Percentiles rank a stretch among this genome's conserved stretches.
Evolutionary conservation across 23 red algal species (phyloP).

Genomic region (Gracilaria vermiculophylla): DNA sequence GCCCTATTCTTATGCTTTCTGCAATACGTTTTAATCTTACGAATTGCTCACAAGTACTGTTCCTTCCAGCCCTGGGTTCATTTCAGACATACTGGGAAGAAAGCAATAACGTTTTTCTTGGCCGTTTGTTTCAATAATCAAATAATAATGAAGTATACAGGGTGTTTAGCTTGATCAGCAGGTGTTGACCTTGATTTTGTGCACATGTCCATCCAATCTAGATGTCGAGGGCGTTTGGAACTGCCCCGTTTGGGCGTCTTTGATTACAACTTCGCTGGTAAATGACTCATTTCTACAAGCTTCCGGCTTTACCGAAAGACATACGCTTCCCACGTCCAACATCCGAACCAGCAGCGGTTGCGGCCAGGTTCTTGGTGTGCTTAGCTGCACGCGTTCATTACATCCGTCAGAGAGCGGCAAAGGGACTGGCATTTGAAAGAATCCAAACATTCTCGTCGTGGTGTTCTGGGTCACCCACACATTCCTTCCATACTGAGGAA

Average conservation of each 20-base stretch:
- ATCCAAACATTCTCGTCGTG: not conserved
- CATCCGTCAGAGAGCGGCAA: not conserved
- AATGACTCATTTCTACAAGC: conserved; percentile 9
- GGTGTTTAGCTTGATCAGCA: no score
- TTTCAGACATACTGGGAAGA: no score
- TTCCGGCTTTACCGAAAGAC: not conserved
- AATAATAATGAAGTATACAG: no score
- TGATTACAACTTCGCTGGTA: not conserved
- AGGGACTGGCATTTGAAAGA: not conserved
- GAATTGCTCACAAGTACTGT: no score
- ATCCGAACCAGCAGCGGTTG: not conserved
- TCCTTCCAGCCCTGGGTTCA: no score
- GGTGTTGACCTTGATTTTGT: no score
- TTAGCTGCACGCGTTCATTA: not conserved
- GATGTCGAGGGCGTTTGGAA: not conserved
- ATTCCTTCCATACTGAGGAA: not conserved
- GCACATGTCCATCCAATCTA: not conserved
- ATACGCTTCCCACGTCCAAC: not conserved
- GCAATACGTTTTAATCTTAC: no score
- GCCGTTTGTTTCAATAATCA: no score
- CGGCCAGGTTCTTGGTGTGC: not conserved
- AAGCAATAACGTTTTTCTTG: no score
- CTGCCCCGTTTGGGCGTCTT: not conserved
- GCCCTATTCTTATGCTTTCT: no score
- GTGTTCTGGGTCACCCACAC: conserved; percentile 14